Percentiles rank a stretch among this genome's conserved stretches.
Conservation (phyloP, 2,329 filamentous ascomycete genomes). For the Apiospora arundinis region DNA sequence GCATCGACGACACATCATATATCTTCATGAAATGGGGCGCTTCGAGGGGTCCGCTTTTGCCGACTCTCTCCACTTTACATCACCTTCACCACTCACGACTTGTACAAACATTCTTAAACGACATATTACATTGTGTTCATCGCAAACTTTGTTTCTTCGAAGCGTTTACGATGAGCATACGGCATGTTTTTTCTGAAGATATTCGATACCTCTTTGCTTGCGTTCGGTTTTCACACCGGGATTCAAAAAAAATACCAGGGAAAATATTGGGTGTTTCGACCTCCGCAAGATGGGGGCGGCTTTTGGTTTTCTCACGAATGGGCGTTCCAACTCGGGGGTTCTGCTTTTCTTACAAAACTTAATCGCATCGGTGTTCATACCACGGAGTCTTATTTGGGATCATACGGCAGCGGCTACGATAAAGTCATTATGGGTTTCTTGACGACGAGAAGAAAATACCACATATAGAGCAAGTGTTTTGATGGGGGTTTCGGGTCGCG, state of each 20-base stretch:
- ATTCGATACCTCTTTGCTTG: constrained; percentile 54
- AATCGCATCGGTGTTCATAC: constrained; percentile 56
- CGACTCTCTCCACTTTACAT: constrained; percentile 38
- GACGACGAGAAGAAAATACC: constrained; percentile 55
- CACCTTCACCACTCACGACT: constrained; percentile 43
- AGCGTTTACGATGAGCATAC: constrained; percentile 45
- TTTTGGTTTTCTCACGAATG: constrained; percentile 50
- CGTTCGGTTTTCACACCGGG: constrained; percentile 38
- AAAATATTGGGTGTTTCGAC: constrained; percentile 40
- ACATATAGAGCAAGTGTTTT: constrained; percentile 59
- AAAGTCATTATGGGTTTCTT: constrained; percentile 57
- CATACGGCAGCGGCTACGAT: constrained; percentile 50
- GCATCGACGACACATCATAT: constrained; percentile 49
- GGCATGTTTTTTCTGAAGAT: constrained; percentile 48
- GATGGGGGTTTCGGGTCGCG: constrained; percentile 42
- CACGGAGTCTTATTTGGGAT: constrained; percentile 51
- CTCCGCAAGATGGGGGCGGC: constrained; percentile 48
- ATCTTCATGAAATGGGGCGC: constrained; percentile 38
- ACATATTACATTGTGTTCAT: constrained; percentile 48
- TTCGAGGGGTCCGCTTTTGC: constrained; percentile 35
- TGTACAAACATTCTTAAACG: constrained; percentile 59
- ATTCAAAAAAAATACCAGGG: constrained; percentile 25
- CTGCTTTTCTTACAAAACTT: constrained; percentile 51
- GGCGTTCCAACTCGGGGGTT: constrained; percentile 51
- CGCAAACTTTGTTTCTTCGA: constrained; percentile 32